A percentile compares a stretch with the other conserved stretches of the same genome.
Conservation (phyloP, 257 asterid genomes). For the Solanum chiquidenum region DNA sequence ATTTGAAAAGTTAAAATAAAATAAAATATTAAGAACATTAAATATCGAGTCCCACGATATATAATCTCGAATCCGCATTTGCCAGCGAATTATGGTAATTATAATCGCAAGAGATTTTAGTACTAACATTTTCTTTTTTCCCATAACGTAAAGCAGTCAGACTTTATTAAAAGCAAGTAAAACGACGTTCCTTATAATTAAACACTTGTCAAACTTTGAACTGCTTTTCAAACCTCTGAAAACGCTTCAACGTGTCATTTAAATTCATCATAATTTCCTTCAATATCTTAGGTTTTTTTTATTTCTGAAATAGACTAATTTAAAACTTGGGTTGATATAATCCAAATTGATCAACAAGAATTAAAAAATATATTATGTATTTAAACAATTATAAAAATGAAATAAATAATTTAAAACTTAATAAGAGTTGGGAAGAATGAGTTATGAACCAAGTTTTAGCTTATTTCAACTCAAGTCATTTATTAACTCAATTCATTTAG, state of each 20-base stretch:
- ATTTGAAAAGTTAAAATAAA: background rate
- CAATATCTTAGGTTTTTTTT: background rate
- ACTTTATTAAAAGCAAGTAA: background rate
- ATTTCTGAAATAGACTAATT: background rate
- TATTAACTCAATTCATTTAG: background rate
- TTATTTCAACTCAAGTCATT: too few species aligned
- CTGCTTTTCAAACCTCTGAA: background rate
- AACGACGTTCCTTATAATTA: background rate
- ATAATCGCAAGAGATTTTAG: background rate
- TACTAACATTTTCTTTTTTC: background rate
- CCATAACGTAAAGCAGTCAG: background rate
- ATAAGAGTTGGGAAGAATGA: too few species aligned
- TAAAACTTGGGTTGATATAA: too few species aligned
- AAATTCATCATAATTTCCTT: background rate
- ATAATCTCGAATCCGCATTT: background rate
- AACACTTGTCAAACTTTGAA: background rate
- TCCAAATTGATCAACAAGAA: too few species aligned
- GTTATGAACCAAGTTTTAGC: too few species aligned
- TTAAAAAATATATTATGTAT: too few species aligned
- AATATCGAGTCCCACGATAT: too few species aligned
- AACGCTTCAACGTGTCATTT: background rate
- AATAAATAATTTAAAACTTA: too few species aligned
- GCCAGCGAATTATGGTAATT: background rate
- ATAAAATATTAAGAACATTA: too few species aligned
- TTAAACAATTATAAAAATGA: too few species aligned